phyloP scores from a whole-genome alignment of 257 asterid genomes.

The Primulina eburnea region DNA sequence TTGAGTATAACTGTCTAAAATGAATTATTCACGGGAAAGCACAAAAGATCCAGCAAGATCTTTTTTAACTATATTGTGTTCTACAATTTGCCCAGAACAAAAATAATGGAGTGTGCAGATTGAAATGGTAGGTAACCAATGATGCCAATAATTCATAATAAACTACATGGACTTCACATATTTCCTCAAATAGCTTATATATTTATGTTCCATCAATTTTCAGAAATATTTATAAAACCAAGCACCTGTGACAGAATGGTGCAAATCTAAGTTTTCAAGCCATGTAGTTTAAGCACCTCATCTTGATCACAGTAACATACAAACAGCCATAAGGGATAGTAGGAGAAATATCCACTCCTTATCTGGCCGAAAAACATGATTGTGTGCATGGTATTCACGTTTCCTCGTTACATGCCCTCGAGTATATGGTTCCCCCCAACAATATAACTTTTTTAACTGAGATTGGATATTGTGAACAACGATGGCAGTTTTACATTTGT shows the following conservation, averaged over 20 bases:
- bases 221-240: too few relatives aligned
- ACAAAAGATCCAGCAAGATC: background rate
- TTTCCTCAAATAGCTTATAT: background rate
- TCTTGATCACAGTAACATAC: background rate
- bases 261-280: background rate
- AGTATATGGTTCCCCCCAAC: background rate
- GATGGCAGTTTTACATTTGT: slow-evolving; percentile 2
- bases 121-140: background rate
- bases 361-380: background rate
- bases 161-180: background rate
- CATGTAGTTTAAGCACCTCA: background rate
- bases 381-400: background rate
- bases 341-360: background rate
- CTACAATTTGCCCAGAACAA: background rate
- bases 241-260: background rate
- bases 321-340: background rate
- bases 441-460: background rate
- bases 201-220: too few relatives aligned
- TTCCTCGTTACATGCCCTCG: background rate
- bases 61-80: background rate
- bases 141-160: background rate
- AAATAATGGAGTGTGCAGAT: background rate
- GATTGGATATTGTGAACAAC: slow-evolving; percentile 5
- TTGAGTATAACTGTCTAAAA: background rate
- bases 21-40: background rate